Conservation (phyloP, 495 filamentous ascomycete genomes). For the Aspergillus bridgeri region DNA sequence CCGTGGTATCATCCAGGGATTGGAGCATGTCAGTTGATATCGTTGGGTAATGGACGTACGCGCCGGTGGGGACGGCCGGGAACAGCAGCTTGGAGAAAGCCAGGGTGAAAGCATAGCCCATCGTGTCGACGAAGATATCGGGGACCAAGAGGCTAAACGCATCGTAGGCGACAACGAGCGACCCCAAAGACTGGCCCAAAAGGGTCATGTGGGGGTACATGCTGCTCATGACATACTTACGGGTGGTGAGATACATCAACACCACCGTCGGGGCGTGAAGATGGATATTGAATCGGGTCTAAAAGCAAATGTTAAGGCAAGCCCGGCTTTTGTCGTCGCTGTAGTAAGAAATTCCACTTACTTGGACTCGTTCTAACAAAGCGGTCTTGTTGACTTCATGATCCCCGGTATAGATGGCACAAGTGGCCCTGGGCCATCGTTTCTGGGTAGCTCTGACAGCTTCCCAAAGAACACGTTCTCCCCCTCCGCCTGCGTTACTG, state of each 20-base stretch:
- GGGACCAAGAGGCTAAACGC: constrained; percentile 90
- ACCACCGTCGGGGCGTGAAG: constrained; percentile 78
- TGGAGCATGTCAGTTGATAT: constrained; percentile 97
- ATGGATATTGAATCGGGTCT: constrained; percentile 89
- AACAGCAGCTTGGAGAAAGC: constrained; percentile 82
- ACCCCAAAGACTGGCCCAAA: constrained; percentile 88
- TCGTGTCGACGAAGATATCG: constrained; percentile 94
- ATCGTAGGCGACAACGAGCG: constrained; percentile 80
- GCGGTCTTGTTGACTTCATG: constrained; percentile 75
- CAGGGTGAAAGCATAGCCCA: constrained; percentile 93
- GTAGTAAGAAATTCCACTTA: constrained; percentile 21
- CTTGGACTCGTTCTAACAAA: constrained; percentile 76
- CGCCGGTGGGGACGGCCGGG: constrained; percentile 73
- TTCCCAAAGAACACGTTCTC: constrained; percentile 95
- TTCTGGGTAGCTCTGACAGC: constrained; percentile 88
- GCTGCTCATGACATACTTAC: constrained; percentile 75
- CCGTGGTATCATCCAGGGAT: constrained; percentile 65
- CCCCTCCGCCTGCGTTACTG: constrained; percentile 93
- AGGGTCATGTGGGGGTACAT: constrained; percentile 93
- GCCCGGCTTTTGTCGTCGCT: not conserved
- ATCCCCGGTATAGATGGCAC: constrained; percentile 92
- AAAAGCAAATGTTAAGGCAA: not conserved
- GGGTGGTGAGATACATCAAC: constrained; percentile 85
- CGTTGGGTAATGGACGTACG: constrained; percentile 97
- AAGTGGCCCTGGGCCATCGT: constrained; percentile 82